A percentile compares a stretch with the other conserved stretches of the same genome.
Evolutionary conservation across 1,284 basidiomycete species (phyloP).

Genomic region (Lignosus rhinocerotis): DNA sequence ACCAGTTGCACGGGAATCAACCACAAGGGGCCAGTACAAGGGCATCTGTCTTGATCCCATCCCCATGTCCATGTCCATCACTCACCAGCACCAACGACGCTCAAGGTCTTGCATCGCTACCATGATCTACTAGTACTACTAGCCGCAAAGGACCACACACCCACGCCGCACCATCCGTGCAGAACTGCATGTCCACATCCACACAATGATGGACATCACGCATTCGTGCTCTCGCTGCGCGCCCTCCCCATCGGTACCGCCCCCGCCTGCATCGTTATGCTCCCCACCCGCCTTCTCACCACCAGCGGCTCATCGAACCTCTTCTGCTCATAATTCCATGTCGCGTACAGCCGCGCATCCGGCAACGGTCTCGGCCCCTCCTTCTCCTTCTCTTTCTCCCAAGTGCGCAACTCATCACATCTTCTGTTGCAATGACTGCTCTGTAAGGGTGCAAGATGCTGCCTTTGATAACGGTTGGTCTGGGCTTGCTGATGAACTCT

Average conservation of each 20-base stretch:
- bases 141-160: background rate
- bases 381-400: slow-evolving; percentile 27
- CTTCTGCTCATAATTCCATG: slow-evolving; percentile 75
- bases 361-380: slow-evolving; percentile 47
- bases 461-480: too few species aligned
- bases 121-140: background rate
- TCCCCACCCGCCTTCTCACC: slow-evolving; percentile 33
- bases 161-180: background rate
- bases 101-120: background rate
- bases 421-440: too few species aligned
- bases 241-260: slow-evolving; percentile 18
- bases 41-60: background rate
- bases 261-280: slow-evolving; percentile 23
- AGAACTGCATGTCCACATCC: background rate
- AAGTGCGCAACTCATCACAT: too few species aligned
- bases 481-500: too few species aligned
- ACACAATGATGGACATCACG: background rate
- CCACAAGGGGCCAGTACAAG: background rate
- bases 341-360: slow-evolving; percentile 69
- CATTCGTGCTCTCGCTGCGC: slow-evolving; percentile 30
- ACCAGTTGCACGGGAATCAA: too few species aligned
- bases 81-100: background rate
- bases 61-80: background rate
- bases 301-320: slow-evolving; percentile 54
- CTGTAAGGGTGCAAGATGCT: too few species aligned